phyloP scores from a whole-genome alignment of 345 rosid species.

The Pistacia integerrima region DNA sequence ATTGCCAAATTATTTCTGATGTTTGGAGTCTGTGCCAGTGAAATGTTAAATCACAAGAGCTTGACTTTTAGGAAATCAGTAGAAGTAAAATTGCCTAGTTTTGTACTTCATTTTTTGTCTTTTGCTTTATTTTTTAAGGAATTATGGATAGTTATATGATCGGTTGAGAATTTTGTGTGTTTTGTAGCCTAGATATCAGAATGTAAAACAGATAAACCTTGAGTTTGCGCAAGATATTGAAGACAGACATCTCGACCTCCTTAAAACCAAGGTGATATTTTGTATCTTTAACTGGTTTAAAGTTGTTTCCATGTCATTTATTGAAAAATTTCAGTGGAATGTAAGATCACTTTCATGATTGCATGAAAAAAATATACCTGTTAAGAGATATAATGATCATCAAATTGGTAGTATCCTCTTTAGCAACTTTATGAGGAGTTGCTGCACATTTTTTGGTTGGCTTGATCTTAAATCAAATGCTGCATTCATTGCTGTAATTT shows the following conservation, averaged over 20 bases:
- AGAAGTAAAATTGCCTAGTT: neutral
- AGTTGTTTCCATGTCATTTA: neutral
- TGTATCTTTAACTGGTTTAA: neutral
- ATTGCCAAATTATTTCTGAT: too few species aligned
- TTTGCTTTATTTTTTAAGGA: neutral
- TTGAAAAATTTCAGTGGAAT: neutral
- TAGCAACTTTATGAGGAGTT: neutral
- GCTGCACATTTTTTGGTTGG: neutral
- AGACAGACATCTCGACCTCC: slow-evolving; percentile 63
- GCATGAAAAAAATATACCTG: neutral
- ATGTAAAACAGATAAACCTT: slow-evolving; percentile 70
- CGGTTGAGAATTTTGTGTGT: slow-evolving; percentile 6
- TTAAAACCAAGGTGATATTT: slow-evolving; percentile 52
- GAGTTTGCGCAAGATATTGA: slow-evolving; percentile 86
- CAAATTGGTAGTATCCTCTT: neutral
- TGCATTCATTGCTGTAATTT: neutral
- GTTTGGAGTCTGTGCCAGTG: neutral
- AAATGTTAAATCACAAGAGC: neutral
- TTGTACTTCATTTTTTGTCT: neutral
- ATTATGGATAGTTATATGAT: neutral
- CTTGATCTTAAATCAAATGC: neutral
- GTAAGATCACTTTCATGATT: neutral
- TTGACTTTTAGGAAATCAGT: neutral
- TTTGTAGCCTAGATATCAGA: slow-evolving; percentile 69
- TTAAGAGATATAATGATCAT: neutral